A percentile compares a stretch with the other conserved stretches of the same genome.
Conservation (phyloP, 768 basidiomycete genomes). For the Boletus rubescentipes region DNA sequence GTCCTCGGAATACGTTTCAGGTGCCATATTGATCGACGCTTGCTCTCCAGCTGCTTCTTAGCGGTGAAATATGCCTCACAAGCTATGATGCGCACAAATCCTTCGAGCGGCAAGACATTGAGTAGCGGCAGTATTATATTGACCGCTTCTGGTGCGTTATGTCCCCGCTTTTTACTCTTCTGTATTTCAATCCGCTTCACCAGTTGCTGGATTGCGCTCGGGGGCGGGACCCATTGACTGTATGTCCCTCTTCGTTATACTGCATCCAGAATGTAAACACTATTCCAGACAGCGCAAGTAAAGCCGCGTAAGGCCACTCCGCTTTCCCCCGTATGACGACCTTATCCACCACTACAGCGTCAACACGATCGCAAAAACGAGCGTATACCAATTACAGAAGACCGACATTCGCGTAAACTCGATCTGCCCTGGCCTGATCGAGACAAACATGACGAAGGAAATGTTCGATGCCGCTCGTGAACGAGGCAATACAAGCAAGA, state of each 20-base stretch:
- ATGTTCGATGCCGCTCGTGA: constrained; percentile 77
- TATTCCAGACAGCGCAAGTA: constrained; percentile 79
- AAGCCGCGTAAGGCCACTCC: constrained; percentile 71
- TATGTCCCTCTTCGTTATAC: constrained; percentile 36
- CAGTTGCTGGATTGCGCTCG: constrained; percentile 80
- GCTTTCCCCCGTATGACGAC: neutral
- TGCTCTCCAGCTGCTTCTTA: constrained; percentile 68
- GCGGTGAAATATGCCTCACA: constrained; percentile 84
- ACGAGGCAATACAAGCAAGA: constrained; percentile 69
- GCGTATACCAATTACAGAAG: constrained; percentile 74
- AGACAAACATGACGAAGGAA: constrained; percentile 86
- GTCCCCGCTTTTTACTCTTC: neutral
- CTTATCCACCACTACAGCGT: constrained; percentile 50
- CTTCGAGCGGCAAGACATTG: constrained; percentile 63
- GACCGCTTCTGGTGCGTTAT: constrained; percentile 72
- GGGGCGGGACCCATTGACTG: constrained; percentile 84
- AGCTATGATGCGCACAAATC: constrained; percentile 73
- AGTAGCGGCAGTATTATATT: constrained; percentile 83
- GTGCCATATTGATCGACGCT: constrained; percentile 1
- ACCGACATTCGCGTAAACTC: constrained; percentile 87
- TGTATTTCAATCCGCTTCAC: constrained; percentile 22
- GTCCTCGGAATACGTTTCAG: constrained; percentile 1
- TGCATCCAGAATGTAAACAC: constrained; percentile 12
- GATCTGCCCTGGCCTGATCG: constrained; percentile 89
- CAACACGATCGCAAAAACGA: constrained; percentile 83